phyloP scores from a whole-genome alignment of 2,329 filamentous ascomycete genomes.

The Diaporthe humulicola region DNA sequence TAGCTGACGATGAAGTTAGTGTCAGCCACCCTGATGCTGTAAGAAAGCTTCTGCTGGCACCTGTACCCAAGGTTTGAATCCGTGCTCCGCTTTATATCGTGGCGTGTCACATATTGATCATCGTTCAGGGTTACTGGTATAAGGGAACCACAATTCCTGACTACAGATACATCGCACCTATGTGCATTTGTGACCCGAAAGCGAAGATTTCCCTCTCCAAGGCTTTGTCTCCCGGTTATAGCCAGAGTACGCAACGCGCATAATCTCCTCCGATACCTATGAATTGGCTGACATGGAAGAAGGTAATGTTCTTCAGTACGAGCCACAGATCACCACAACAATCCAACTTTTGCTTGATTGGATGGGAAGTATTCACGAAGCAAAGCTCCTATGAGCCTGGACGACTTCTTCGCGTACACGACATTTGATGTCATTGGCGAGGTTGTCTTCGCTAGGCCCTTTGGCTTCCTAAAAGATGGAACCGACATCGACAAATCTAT shows the following conservation, averaged over 20 bases:
- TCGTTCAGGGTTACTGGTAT: constrained; percentile 14
- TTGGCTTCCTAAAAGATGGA: constrained; percentile 47
- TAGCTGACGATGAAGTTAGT: constrained; percentile 20
- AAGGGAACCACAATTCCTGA: constrained; percentile 15
- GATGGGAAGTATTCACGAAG: constrained; percentile 41
- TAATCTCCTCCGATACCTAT: background rate
- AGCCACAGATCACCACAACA: constrained; percentile 40
- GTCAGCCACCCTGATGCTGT: constrained; percentile 26
- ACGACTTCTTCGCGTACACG: constrained; percentile 44
- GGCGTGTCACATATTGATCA: background rate
- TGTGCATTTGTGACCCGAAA: constrained; percentile 54
- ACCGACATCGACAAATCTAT: constrained; percentile 45
- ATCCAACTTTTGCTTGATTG: constrained; percentile 41
- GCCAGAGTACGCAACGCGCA: constrained; percentile 46
- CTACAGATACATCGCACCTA: constrained; percentile 54
- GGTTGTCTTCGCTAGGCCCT: constrained; percentile 47
- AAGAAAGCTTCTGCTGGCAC: constrained; percentile 12
- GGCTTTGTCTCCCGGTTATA: constrained; percentile 50
- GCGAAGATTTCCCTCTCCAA: constrained; percentile 50
- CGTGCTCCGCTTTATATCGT: background rate
- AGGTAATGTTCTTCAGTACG: constrained; percentile 41
- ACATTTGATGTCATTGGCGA: constrained; percentile 51
- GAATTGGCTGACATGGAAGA: background rate
- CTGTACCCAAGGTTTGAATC: constrained; percentile 12
- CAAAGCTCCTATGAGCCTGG: constrained; percentile 39